Base-by-base conservation (phyloP, 2,329 filamentous ascomycete genomes). In the Phialophora macrospora region DNA sequence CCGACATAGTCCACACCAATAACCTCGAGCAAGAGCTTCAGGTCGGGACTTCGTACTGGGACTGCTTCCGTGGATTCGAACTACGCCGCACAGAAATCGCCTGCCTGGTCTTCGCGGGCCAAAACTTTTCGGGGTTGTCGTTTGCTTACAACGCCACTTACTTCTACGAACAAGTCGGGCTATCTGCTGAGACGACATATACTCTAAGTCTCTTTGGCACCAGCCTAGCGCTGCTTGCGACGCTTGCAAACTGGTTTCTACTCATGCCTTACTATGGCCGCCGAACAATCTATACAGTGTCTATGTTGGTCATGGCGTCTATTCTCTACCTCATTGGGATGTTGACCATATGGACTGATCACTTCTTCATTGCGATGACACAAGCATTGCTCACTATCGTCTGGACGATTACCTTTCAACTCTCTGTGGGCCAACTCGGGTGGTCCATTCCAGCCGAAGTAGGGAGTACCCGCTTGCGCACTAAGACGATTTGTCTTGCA, bases 181-280 rank as follows among this genome's bases (percentile, higher is more conserved):
- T 80, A 20, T 59, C 68, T n/a, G 59, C 65, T 1, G 64, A 60
- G 8, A 71, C 73, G 8, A 73, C 78, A 0, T 81, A 79, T 72
- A 71, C 75, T 26, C 68, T 81, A 1, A 74, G 76, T 1, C 69
- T 80, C 6, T 87, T 87, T 61, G 83, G 88, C 74, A 88, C 89
- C 68, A 85, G 81, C 58, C 86, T 90, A 72, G 82, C 81, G 8
- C 80, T 84, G 56, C 74, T 83, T 4, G 84, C 83, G 2, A 85
- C 83, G 0, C 75, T 79, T 1, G 76, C 80, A 0, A 84, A 83
- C 3, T 86, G 83, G 83, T 76, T 75, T 68, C 63, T 78, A 49
- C 76, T 80, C 64, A 70, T 70, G 7, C 72, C 68, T 7, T 61
- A 73, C 30, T 72, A 77, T 24, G 80, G 79, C 3, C 77, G 80